Base-by-base conservation (phyloP, 495 filamentous ascomycete genomes). In the Rostrohypoxylon terebratum region DNA sequence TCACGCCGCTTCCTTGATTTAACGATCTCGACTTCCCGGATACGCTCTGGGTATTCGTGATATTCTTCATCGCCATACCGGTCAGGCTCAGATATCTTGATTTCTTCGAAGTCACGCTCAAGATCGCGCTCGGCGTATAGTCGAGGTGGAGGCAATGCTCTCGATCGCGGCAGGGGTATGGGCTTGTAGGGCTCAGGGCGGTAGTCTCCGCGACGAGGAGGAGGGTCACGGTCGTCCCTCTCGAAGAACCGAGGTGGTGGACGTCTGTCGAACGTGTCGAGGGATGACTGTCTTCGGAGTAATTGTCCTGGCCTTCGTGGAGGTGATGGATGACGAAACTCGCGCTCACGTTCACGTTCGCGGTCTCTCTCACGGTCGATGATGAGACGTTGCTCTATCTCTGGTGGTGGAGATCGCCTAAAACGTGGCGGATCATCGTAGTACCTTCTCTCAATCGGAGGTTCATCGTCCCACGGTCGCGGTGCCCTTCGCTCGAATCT, bases 61-160 rank as follows among this genome's bases (percentile, higher is more conserved):
- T 84, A 91, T 59, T 91, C 87, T 2, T 92, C 90, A 57, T 93
- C 90, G 9, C 88, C 91, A 73, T 88, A 91, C 28, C 82, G 83
- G 47, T 90, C 87, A 1, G 87, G 88, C 58, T 93, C 91, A 0
- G 88, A 85, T 54, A 93, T 86, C 31, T 87, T 83, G 66, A 93
- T 91, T 58, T 93, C 90, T 18, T 86, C 84, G 72, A 75, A 79
- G 23, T 87, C 85, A 59, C 80, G 83, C 21, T 86, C 84, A 72
- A 75, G 79, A 21, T 87, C 85, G 60, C 80, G 84, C 76, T 81
- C 85, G 55, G 74, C 88, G 73, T 85, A 90, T 55, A 80, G 82
- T 78, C 83, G 66, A 4, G 83, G 81, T 4, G 83, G 83, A 13
- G 83, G 82, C 33, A 85, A 70, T 3, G 77, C 83, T 68, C 77